phyloP scores from a whole-genome alignment of 768 basidiomycete species.

The Suillus hirtellus region DNA sequence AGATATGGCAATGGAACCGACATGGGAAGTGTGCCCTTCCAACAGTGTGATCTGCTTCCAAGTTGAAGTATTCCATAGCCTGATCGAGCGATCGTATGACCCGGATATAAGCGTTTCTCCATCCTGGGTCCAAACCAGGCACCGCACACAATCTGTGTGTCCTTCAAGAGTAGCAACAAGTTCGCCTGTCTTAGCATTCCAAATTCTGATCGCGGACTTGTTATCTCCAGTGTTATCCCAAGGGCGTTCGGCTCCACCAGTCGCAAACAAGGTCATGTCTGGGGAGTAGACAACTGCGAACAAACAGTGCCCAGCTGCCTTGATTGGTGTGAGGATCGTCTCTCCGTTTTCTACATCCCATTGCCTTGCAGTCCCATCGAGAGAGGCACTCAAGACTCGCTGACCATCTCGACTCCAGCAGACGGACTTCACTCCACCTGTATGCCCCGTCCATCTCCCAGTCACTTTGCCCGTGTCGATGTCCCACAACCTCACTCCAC shows the following conservation, averaged over 20 bases:
- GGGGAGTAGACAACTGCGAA: neutral
- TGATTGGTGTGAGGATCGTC: neutral
- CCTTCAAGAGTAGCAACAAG: neutral
- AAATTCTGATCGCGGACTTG: neutral
- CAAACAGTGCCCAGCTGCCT: neutral
- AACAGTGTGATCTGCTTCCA: neutral
- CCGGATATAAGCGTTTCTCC: neutral
- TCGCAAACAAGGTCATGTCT: neutral
- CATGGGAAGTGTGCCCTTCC: neutral
- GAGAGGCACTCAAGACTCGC: neutral
- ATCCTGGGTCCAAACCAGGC: neutral
- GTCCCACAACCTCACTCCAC: neutral
- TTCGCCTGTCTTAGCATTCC: neutral
- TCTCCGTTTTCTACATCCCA: neutral
- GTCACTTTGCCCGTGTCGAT: neutral
- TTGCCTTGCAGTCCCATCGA: neutral
- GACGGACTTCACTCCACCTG: neutral
- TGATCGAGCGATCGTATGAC: accelerated
- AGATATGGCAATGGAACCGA: neutral
- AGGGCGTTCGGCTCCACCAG: too few species aligned
- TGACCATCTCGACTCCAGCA: neutral
- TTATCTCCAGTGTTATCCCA: neutral
- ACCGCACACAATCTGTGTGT: neutral
- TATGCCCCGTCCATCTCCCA: neutral
- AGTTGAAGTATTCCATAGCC: neutral